Evolutionary conservation across 148 eudicot genomes (phyloP), one percentile per base, ranked within the genome.

Genomic region (Linanthus parryae): DNA sequence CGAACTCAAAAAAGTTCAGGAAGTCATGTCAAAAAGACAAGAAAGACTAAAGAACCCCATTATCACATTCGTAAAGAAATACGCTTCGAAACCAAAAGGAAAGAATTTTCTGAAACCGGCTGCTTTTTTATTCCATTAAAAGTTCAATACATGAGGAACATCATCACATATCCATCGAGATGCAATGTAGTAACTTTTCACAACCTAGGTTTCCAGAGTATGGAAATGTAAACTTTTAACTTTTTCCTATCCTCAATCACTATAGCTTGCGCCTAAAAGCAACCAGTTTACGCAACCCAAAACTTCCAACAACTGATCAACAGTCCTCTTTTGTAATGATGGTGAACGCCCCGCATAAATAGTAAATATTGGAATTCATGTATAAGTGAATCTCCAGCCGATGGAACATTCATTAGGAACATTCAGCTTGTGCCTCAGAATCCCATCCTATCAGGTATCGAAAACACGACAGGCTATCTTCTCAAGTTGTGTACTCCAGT

Each of bases 401-500:
- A 11, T 24, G 26, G 8, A 38, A 21, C 36, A 20, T 14, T 42
- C 36, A 42, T 11, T 4, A 43, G 11, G 34, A 36, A 14, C 35
- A 26, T 37, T 35, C 23, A 44, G 30, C 29, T 43, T 19, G 15
- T 9, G 29, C n/a, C 27, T 7, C 23, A 31, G 39, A 21, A 31
- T 57, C 31, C 27, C 37, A 43, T 14, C 42, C 27, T 6, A 50
- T 58, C 36, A 64, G 37, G 49, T 60, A 29, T 68, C 67, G 21
- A 14, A 37, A 7, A 67, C 60, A 57, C 55, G 59, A 36, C 44
- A 47, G 33, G 71, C 56, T 33, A 71, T 62, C 60, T 67, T 74
- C 69, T 74, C 79, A 34, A 70, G 71, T 14, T 67, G 84, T 19
- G 59, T 18, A 11, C 72, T 34, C 80, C 84, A 74, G 52, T 74